Base-by-base conservation (phyloP, 768 basidiomycete species). In the Psilocybe cyanescens region DNA sequence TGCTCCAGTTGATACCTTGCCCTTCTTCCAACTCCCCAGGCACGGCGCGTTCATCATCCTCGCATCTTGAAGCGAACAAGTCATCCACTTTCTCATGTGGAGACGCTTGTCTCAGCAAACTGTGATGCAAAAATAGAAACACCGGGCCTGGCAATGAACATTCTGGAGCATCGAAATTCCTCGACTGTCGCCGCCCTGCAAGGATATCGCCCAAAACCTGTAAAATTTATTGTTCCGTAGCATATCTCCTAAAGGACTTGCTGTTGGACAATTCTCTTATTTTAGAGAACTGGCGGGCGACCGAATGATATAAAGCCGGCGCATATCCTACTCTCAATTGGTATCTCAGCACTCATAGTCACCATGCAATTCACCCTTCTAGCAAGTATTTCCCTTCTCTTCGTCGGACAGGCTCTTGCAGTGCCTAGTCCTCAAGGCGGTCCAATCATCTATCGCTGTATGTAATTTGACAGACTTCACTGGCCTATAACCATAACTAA, bases 361-460 rank as follows among this genome's bases (percentile, higher is more conserved):
- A 3, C 14, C 31, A 69, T 69, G 68, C 62, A 69, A 55, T 59
- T 69, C 59, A 69, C 67, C 60, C 41, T 64, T 45, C 11, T 67
- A 17, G 54, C 61, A 30, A 57, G 55, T 45, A 35, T 61, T 31
- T 11, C 62, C 48, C 52, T 65, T 37, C 31, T 69, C 56, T 62
- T 69, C 45, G 62, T 56, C 47, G 58, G 55, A 39, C 66, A 65
- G 44, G 61, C 52, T 3, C 8, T 69, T 37, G 68, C 68, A 9
- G 49, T 39, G 16, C 65, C 68, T 16, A 60, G 9, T 28, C 68
- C 68, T 35, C 66, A 67, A 45, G 62, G 49, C 4, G 57, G 59
- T 9, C 41, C 67, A 33, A 46, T 52, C 1, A 57, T 62, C 17
- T 41, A 56, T 33, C 65, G 65, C 28, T 68, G 68, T 69, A 64